These are phyloP conservation scores for Nicotiana attenuata DNA, from an alignment of 257 asterid genomes.

Conservation along the genomic window DNA sequence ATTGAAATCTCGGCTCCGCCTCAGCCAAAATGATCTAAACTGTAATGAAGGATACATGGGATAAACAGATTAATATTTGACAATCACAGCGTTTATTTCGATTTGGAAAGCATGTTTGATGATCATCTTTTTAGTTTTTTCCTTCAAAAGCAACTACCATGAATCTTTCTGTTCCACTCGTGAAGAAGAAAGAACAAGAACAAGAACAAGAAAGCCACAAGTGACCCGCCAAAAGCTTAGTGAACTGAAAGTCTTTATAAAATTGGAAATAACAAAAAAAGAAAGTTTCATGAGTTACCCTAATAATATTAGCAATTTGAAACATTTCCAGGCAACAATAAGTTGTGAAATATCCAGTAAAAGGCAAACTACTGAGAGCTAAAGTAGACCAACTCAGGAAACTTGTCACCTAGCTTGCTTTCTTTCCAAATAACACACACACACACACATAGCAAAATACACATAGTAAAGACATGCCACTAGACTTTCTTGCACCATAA, in stretches of 20 bases:
- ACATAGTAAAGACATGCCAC: no score
- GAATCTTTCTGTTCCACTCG: not conserved
- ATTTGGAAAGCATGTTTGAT: not conserved
- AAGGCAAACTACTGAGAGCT: not conserved
- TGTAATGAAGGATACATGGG: not conserved
- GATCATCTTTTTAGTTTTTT: not conserved
- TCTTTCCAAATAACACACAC: not conserved
- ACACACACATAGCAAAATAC: not conserved
- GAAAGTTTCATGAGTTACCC: not conserved
- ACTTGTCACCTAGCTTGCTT: not conserved
- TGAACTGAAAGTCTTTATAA: not conserved
- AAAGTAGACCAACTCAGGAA: not conserved
- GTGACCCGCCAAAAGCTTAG: not conserved
- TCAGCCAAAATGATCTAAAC: not conserved
- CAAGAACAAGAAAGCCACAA: not conserved
- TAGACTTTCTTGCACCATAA: no score
- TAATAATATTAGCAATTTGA: not conserved
- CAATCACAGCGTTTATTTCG: not conserved
- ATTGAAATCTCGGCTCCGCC: no score
- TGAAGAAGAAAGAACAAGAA: not conserved
- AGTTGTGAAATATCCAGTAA: not conserved
- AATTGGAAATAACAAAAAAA: not conserved
- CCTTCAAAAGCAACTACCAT: not conserved
- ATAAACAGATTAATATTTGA: not conserved
- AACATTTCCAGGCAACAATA: not conserved